Base-by-base conservation (phyloP, 202 grass and related monocot species). In the Brachypodium distachyon region DNA sequence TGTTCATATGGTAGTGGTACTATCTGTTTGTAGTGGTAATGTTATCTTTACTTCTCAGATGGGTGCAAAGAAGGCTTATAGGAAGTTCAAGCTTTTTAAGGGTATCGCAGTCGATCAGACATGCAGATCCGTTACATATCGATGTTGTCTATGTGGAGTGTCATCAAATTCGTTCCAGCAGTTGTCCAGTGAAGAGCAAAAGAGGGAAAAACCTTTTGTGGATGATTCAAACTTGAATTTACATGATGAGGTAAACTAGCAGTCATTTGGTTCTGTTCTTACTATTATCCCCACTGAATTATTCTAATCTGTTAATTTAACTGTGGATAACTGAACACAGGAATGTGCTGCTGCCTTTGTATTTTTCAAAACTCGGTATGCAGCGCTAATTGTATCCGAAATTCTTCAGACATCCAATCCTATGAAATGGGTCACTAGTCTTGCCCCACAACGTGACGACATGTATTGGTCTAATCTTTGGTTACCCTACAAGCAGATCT, bases 391-490 rank as follows among this genome's bases (percentile, higher is more conserved):
- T 74, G 79, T 88, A 74, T 88, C 91, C 23, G 42, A 92, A 85
- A 85, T 95, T 80, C 70, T 94, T 63, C 95, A 98, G 77, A 90
- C 91, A 87, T 94, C 86, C 29, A 98, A 94, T 34, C 95, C 95
- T 52, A 98, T 95, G 91, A 76, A 76, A 62, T 98, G 91, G 91
- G 87, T 98, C 50, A 94, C 74, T 48, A 70, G 77, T 80, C 70
- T 85, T 61, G 95, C 95, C 82, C 91, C 95, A 59, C 87, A 91
- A 77, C 95, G 59, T 8, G 81, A 98, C 41, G 95, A 98, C 49
- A 60, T 98, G 37, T 98, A 92, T 38, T 95, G 95, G 95, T 98
- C 95, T 47, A 98, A 94, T 86, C 89, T 98, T 83, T 98, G 95
- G 95, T 57, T 98, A 72, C 91, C 95, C 5, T 94, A 92, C 70